Evolutionary conservation across 2,329 filamentous ascomycete species (phyloP).

Genomic region (Fusarium chaquense): DNA sequence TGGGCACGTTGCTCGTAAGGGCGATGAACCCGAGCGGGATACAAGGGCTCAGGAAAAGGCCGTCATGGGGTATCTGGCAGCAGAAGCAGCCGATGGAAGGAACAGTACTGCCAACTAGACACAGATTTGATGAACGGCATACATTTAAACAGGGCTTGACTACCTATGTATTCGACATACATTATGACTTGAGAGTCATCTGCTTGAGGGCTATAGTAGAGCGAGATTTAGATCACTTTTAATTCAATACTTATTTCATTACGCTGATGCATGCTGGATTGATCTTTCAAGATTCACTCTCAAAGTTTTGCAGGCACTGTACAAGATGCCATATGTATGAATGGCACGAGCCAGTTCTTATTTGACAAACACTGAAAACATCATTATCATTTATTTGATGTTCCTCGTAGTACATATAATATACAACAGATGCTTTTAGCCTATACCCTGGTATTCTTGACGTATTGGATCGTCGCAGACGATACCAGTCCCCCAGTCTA

Average conservation of each 20-base stretch:
- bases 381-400: constrained; percentile 29
- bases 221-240: background rate
- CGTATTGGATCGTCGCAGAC: constrained; percentile 20
- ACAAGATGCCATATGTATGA: background rate
- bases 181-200: background rate
- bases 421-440: constrained; percentile 39
- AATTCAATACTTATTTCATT: background rate
- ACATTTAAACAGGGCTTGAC: background rate
- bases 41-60: constrained; percentile 50
- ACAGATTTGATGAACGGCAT: constrained; percentile 2
- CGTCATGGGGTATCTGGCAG: constrained; percentile 59
- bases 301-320: background rate
- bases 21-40: constrained; percentile 43
- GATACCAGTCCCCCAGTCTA: constrained; percentile 30
- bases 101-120: constrained; percentile 15
- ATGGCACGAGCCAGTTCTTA: no score
- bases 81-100: constrained; percentile 59
- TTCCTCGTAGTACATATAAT: constrained; percentile 44
- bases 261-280: no score
- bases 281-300: background rate
- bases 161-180: background rate
- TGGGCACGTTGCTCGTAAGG: constrained; percentile 63
- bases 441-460: constrained; percentile 20
- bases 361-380: constrained; percentile 6
- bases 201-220: background rate